A percentile compares a stretch with the other conserved stretches of the same genome.
These are phyloP conservation scores for Pythium brachiatum DNA, from an alignment of 352 stramenopile species.

Conservation along the genomic window DNA sequence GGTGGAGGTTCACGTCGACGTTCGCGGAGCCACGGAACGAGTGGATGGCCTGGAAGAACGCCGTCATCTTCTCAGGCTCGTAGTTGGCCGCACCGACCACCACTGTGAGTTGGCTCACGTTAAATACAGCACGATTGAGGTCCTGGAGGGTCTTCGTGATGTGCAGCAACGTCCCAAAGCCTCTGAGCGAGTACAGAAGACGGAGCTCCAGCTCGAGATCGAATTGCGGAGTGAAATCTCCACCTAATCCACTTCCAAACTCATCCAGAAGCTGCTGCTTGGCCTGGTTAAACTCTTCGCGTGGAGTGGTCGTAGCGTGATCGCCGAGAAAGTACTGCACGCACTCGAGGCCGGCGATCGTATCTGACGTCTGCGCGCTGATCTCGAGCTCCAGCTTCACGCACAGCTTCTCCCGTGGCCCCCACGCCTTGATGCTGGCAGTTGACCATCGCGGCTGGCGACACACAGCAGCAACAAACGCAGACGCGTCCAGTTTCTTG, in stretches of 20 bases:
- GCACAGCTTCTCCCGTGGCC: background rate
- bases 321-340: background rate
- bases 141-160: background rate
- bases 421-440: background rate
- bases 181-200: background rate
- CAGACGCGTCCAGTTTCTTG: background rate
- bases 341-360: background rate
- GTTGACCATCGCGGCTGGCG: background rate
- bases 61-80: background rate
- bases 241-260: background rate
- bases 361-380: background rate
- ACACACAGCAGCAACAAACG: background rate
- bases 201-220: background rate
- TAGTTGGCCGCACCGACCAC: background rate
- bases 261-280: background rate
- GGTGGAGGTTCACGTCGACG: background rate
- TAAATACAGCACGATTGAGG: background rate
- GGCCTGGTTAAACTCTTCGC: background rate
- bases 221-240: background rate
- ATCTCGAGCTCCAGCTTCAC: background rate
- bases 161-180: background rate
- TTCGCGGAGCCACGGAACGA: background rate
- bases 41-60: slow-evolving; percentile 1
- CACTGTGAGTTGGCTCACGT: background rate
- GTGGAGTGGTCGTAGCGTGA: background rate